Conservation (phyloP, 208 protist genomes). For the Sergeia podlipaevii region DNA sequence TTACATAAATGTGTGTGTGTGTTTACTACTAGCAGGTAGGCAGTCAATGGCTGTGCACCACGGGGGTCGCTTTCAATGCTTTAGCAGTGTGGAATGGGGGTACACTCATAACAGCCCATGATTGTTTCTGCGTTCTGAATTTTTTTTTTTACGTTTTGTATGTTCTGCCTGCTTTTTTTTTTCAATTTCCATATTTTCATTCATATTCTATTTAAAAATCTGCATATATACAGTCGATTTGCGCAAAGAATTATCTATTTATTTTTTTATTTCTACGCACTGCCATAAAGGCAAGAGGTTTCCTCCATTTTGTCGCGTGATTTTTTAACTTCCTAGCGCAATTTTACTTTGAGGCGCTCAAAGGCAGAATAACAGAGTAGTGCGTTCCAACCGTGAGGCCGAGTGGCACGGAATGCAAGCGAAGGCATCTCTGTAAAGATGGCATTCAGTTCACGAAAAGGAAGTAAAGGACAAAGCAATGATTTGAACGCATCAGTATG, state of each 20-base stretch:
- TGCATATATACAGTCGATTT: neutral
- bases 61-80: too few species aligned
- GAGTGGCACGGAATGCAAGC: too few species aligned
- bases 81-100: too few species aligned
- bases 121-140: slow-evolving; percentile 1
- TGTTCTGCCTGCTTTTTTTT: slow-evolving; percentile 8
- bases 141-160: slow-evolving; percentile 3
- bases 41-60: too few species aligned
- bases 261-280: neutral
- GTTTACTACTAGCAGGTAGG: too few species aligned
- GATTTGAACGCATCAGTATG: too few species aligned
- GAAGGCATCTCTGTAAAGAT: too few species aligned
- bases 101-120: neutral
- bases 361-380: too few species aligned
- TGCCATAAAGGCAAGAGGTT: neutral
- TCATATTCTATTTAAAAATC: slow-evolving; percentile 11
- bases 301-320: neutral
- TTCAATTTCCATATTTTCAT: neutral
- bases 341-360: neutral
- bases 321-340: neutral
- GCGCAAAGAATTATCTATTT: slow-evolving; percentile 5
- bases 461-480: too few species aligned
- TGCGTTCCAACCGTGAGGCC: too few species aligned
- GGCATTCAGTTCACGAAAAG: too few species aligned
- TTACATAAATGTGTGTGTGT: slow-evolving; percentile 1